Percentiles rank a stretch among this genome's conserved stretches.
phyloP scores from a whole-genome alignment of 257 asterid species.

The Salvia splendens region DNA sequence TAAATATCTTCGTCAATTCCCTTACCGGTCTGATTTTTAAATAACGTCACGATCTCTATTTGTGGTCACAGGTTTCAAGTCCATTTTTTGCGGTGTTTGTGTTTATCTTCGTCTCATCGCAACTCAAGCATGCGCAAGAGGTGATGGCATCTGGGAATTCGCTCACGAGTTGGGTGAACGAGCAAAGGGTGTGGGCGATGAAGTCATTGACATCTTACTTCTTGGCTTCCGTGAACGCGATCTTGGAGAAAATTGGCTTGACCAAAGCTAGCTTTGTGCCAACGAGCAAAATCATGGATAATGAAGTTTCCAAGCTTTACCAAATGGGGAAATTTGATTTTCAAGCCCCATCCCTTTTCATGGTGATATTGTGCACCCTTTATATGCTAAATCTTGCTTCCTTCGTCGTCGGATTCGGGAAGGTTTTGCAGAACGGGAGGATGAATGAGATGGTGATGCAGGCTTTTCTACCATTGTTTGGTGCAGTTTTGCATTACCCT shows the following conservation, averaged over 20 bases:
- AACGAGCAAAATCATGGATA: slow-evolving; percentile 55
- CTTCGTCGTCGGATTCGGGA: slow-evolving; percentile 40
- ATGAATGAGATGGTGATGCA: slow-evolving; percentile 44
- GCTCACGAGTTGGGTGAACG: slow-evolving; percentile 48
- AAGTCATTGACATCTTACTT: slow-evolving; percentile 52
- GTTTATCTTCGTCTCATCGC: slow-evolving; percentile 50
- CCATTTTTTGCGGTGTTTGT: slow-evolving; percentile 49
- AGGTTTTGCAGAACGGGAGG: slow-evolving; percentile 14
- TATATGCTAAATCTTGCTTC: slow-evolving; percentile 46
- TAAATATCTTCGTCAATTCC: no score
- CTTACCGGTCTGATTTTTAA: no score
- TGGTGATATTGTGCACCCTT: slow-evolving; percentile 54
- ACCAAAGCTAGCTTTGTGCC: slow-evolving; percentile 57
- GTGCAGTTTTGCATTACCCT: slow-evolving; percentile 46
- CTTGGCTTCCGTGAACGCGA: slow-evolving; percentile 52
- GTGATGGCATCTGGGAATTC: slow-evolving; percentile 49
- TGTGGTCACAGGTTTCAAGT: slow-evolving; percentile 46
- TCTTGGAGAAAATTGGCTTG: slow-evolving; percentile 43
- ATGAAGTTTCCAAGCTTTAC: slow-evolving; percentile 44
- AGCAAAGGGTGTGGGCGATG: slow-evolving; percentile 68
- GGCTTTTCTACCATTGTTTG: slow-evolving; percentile 43
- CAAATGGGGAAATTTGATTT: slow-evolving; percentile 54
- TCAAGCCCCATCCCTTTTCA: slow-evolving; percentile 44
- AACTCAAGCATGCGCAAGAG: slow-evolving; percentile 53
- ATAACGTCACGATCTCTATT: no score